Evolutionary conservation across 257 asterid genomes (phyloP), one percentile per base, ranked within the genome.

Genomic region (Solanum acaule): DNA sequence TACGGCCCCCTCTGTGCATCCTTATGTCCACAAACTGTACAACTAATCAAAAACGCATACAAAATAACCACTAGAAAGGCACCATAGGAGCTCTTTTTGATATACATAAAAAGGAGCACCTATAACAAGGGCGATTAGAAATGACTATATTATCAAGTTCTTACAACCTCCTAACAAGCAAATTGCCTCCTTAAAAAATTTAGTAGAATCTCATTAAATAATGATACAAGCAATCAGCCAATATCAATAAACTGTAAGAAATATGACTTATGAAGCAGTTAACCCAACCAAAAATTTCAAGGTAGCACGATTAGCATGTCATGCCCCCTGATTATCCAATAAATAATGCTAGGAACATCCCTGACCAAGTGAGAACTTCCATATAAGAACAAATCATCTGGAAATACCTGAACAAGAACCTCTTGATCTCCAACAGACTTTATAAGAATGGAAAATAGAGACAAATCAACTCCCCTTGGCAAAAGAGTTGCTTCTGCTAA

Each of bases 401-500:
- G 87, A 85, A 22, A 72, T 91, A 97, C 99, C 99, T 97, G 99
- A 92, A 96, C 98, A 87, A 96, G 91, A 92, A 94, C 98, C 93
- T 97, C 99, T 88, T 95, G 95, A 86, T 88, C 91, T 90, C 98
- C 98, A 59, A 93, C 99, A 87, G 99, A 94, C 89, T 97, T 97
- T 78, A 97, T 92, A 85, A 97, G 98, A 91, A 97, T 83, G 44
- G 99, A 97, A 90, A 97, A 95, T 68, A 97, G 90, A 83, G 99
- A 97, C 88, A 96, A 96, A 92, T 97, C 99, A 89, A 97, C 99
- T 85, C 99, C 96, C 78, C 98, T 94, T 70, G 97, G 94, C 89
- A 97, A 94, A 94, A 97, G 92, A 87, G 99, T 97, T 87, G 99
- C 98, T 94, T 97, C 99, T 11, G 99, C 99, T 84, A 97, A 91